Percentiles rank a stretch among this genome's conserved stretches.
Conservation (phyloP, 2,329 filamentous ascomycete genomes). For the Dactylella cylindrospora region DNA sequence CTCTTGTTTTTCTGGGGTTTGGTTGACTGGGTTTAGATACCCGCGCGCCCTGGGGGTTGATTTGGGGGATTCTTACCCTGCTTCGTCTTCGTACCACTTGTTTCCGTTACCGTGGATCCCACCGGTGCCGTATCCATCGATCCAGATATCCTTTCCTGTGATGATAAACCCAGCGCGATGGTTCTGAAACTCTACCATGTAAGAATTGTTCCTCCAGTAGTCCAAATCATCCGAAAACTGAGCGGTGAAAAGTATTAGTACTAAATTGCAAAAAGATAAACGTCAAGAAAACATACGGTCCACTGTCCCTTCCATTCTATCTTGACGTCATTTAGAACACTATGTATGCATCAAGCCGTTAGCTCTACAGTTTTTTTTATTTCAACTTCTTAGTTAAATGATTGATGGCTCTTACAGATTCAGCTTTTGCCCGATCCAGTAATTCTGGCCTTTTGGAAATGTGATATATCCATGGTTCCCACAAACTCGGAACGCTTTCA, state of each 20-base stretch:
- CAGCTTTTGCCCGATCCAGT: conserved; percentile 58
- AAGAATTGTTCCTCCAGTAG: conserved; percentile 61
- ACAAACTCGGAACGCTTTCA: conserved; percentile 50
- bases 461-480: conserved; percentile 55
- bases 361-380: too few relatives aligned
- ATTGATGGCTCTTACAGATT: conserved; percentile 55
- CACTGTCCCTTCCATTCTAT: conserved; percentile 60
- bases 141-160: conserved; percentile 57
- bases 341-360: not conserved
- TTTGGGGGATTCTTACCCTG: conserved; percentile 46
- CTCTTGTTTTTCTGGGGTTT: conserved; percentile 52
- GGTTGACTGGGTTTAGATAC: not conserved
- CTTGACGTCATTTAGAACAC: conserved; percentile 55
- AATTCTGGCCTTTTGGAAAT: conserved; percentile 58
- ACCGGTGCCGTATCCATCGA: conserved; percentile 59
- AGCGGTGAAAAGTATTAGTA: not conserved
- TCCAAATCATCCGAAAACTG: conserved; percentile 58
- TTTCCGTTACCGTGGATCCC: conserved; percentile 61
- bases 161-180: conserved; percentile 60
- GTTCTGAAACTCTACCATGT: conserved; percentile 60
- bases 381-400: too few relatives aligned
- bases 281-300: conserved; percentile 52
- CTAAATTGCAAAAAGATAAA: not conserved
- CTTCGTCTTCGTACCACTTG: conserved; percentile 59
- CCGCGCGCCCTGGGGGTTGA: not conserved